phyloP scores from a whole-genome alignment of 2,329 filamentous ascomycete genomes.

The Boeremia lycopersici region DNA sequence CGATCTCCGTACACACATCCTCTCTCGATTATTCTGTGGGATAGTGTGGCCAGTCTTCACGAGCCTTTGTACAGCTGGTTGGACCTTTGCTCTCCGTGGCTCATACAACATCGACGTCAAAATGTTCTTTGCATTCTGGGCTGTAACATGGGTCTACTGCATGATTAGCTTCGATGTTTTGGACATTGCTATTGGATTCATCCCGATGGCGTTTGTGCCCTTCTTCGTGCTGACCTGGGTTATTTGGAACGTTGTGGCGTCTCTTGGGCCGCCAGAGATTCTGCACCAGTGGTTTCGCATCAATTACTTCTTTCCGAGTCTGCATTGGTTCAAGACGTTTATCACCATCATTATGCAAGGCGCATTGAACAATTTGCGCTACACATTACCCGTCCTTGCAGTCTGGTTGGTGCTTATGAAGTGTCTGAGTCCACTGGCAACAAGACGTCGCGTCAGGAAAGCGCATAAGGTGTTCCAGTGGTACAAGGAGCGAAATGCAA shows the following conservation, averaged over 20 bases:
- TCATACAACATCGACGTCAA: constrained; percentile 14
- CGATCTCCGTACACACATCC: constrained; percentile 17
- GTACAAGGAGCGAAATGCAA: constrained; percentile 17
- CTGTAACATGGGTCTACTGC: constrained; percentile 16
- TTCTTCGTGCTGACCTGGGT: constrained; percentile 12
- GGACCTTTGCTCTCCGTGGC: constrained; percentile 19
- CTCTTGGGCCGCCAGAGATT: constrained; percentile 3
- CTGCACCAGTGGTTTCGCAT: constrained; percentile 11
- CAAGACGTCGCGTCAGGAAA: constrained; percentile 15
- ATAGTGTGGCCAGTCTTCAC: constrained; percentile 16
- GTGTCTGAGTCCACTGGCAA: constrained; percentile 16
- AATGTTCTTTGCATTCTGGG: constrained; percentile 22
- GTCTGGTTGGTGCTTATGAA: constrained; percentile 16
- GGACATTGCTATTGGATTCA: constrained; percentile 14
- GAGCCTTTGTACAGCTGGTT: constrained; percentile 17
- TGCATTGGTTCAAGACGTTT: constrained; percentile 18
- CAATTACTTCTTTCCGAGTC: constrained; percentile 14
- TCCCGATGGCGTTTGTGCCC: constrained; percentile 11
- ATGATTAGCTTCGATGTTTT: constrained; percentile 19
- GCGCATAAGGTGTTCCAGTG: constrained; percentile 13
- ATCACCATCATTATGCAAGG: constrained; percentile 17
- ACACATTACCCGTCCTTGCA: constrained; percentile 15
- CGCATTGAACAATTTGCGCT: constrained; percentile 9
- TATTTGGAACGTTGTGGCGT: constrained; percentile 13
- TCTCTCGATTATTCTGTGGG: constrained; percentile 17